Conservation (phyloP, 306 rosid species). For the Lagenaria siceraria region DNA sequence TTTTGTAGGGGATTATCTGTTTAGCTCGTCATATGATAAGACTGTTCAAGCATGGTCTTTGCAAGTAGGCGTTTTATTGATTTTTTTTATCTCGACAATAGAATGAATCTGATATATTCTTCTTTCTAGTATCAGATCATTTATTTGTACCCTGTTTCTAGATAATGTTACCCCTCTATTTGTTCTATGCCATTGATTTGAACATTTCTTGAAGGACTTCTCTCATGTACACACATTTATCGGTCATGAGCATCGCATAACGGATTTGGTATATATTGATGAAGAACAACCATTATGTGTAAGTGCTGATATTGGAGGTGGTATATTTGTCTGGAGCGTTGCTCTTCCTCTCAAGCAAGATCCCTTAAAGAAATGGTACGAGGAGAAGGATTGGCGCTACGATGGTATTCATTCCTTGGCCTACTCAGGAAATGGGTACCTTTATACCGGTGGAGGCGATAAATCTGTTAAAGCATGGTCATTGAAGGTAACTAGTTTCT, state of each 20-base stretch:
- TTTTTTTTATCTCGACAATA: not conserved
- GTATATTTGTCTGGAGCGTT: constrained; percentile 60
- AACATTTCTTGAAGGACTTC: constrained; percentile 54
- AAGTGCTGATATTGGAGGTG: constrained; percentile 86
- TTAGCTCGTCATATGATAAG: constrained; percentile 93
- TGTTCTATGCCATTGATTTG: constrained; percentile 14
- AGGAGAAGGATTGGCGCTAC: constrained; percentile 90
- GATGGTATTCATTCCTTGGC: constrained; percentile 80
- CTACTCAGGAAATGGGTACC: constrained; percentile 33
- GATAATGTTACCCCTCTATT: not conserved
- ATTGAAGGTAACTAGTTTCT: constrained; percentile 31
- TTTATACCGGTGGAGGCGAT: constrained; percentile 87
- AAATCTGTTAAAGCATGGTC: constrained; percentile 83
- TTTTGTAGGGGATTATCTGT: constrained; percentile 60
- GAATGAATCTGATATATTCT: not conserved
- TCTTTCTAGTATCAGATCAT: not conserved
- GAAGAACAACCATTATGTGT: constrained; percentile 65
- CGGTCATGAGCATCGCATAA: constrained; percentile 76
- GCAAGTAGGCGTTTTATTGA: constrained; percentile 43
- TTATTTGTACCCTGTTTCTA: not conserved
- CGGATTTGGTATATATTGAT: constrained; percentile 58
- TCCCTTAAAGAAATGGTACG: constrained; percentile 66
- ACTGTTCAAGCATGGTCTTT: constrained; percentile 78
- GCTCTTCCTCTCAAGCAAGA: constrained; percentile 40
- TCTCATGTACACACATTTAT: constrained; percentile 63